A percentile compares a stretch with the other conserved stretches of the same genome.
Evolutionary conservation across 768 basidiomycete genomes (phyloP).

Genomic region (Podaxis sp.): DNA sequence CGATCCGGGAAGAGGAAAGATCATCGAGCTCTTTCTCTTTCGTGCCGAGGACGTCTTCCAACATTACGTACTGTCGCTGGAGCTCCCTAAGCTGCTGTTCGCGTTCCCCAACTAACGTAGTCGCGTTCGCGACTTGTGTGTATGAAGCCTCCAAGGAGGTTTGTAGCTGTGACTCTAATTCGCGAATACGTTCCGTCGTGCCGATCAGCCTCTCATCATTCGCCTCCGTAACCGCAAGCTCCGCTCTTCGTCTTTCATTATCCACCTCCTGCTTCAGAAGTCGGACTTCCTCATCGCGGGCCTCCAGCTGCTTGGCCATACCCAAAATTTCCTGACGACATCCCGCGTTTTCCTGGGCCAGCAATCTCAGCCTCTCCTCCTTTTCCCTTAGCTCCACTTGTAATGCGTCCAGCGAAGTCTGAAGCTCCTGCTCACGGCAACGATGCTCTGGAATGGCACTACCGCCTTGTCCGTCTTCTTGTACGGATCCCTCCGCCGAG

Average conservation of each 20-base stretch:
- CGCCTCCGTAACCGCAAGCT: no score
- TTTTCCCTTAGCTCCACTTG: not conserved
- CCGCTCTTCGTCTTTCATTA: no score
- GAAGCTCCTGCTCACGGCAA: not conserved
- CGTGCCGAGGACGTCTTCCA: no score
- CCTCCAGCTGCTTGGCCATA: not conserved
- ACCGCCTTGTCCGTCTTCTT: not conserved
- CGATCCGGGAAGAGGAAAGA: no score
- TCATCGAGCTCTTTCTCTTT: no score
- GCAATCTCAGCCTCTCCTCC: not conserved
- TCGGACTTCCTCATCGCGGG: no score
- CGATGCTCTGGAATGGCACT: not conserved
- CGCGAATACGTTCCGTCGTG: not conserved
- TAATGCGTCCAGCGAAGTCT: not conserved
- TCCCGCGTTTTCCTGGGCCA: not conserved
- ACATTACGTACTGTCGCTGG: no score
- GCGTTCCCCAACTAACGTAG: no score
- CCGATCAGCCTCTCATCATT: not conserved
- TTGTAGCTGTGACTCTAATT: not conserved
- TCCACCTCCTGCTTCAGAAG: no score
- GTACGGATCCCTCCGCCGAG: not conserved
- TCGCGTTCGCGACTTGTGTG: no score
- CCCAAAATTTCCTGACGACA: not conserved
- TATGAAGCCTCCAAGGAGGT: not conserved
- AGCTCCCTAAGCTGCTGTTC: no score